Evolutionary conservation across 352 stramenopile genomes (phyloP).

Genomic region (Globisporangium nagaii): DNA sequence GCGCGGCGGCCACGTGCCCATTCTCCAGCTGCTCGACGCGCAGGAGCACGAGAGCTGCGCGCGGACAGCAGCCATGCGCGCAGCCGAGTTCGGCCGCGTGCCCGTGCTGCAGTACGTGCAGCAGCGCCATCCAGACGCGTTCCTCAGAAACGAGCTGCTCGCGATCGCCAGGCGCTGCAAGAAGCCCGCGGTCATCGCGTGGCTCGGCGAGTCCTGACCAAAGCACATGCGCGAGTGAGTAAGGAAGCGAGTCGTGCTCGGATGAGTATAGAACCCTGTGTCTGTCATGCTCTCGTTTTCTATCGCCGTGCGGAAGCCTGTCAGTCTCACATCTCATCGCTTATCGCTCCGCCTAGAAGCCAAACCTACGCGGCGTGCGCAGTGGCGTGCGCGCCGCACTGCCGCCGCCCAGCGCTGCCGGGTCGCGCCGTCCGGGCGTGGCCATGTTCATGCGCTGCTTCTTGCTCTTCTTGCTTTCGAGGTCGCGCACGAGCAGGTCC

Average conservation of each 20-base stretch:
- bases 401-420: slow-evolving; percentile 10
- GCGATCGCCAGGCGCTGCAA: background rate
- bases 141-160: background rate
- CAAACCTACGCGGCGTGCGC: slow-evolving; percentile 65
- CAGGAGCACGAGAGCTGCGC: background rate
- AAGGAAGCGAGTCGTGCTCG: background rate
- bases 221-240: background rate
- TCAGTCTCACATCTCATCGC: background rate
- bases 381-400: slow-evolving; percentile 45
- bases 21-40: background rate
- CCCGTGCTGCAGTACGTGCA: slow-evolving; percentile 4
- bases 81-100: background rate
- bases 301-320: too few relatives aligned
- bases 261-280: too few relatives aligned
- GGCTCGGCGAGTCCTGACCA: background rate
- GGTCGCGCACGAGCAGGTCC: slow-evolving; percentile 14
- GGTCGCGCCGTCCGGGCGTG: slow-evolving; percentile 39
- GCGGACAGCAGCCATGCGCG: background rate
- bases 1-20: slow-evolving; percentile 3
- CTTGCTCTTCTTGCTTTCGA: slow-evolving; percentile 28
- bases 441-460: slow-evolving; percentile 61
- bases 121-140: background rate
- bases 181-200: background rate
- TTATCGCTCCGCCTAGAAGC: too few relatives aligned
- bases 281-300: too few relatives aligned